Percentiles rank a stretch among this genome's conserved stretches.
Evolutionary conservation across 306 rosid species (phyloP).

Genomic region (Quercus ilex): DNA sequence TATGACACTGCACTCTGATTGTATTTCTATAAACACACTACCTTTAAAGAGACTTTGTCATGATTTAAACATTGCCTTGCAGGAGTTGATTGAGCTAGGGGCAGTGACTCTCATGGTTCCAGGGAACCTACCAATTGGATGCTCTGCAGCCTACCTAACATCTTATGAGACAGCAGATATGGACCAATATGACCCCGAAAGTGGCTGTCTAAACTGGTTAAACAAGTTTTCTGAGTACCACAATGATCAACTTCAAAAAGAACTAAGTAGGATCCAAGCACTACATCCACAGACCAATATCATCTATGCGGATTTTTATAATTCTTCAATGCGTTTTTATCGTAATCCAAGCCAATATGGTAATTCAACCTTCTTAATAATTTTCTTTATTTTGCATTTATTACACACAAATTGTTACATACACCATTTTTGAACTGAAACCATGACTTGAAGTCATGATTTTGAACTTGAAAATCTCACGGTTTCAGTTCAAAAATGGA

Average conservation of each 20-base stretch:
- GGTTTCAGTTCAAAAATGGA: too few species aligned
- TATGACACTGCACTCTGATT: too few species aligned
- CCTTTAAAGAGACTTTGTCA: too few species aligned
- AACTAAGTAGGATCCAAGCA: slow-evolving; percentile 18
- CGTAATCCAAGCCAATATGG: slow-evolving; percentile 41
- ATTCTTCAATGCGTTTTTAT: slow-evolving; percentile 32
- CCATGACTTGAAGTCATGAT: too few species aligned
- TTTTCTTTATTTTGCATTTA: neutral
- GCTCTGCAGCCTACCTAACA: slow-evolving; percentile 30
- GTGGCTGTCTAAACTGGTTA: slow-evolving; percentile 45
- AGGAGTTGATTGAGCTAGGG: slow-evolving; percentile 48
- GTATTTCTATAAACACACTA: too few species aligned
- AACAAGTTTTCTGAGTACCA: slow-evolving; percentile 40
- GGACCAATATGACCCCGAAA: slow-evolving; percentile 31
- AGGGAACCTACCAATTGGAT: slow-evolving; percentile 47
- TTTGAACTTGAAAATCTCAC: too few species aligned
- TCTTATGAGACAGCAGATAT: neutral
- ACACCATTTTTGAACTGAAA: too few species aligned
- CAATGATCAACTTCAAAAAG: slow-evolving; percentile 33
- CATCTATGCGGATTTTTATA: slow-evolving; percentile 46
- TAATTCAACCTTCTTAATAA: neutral
- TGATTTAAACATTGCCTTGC: neutral
- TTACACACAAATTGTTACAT: too few species aligned
- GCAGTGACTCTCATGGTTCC: slow-evolving; percentile 50
- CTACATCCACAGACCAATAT: slow-evolving; percentile 31